These are phyloP conservation scores for Tricholoma terreum DNA, from an alignment of 768 basidiomycete genomes.

Conservation along the genomic window DNA sequence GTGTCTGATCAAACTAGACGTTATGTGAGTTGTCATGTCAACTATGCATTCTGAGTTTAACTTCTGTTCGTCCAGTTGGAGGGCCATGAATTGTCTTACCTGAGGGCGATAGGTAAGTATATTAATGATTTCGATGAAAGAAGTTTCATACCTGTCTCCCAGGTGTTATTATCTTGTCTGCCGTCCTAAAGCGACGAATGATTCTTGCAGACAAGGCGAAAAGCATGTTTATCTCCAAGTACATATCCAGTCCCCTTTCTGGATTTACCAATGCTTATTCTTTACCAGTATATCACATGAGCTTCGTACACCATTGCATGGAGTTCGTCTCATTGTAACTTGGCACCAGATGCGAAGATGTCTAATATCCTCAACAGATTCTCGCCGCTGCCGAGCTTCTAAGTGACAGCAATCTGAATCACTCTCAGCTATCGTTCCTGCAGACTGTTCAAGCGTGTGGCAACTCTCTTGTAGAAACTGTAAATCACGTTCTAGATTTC, in stretches of 20 bases:
- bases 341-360: neutral
- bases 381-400: conserved; percentile 91
- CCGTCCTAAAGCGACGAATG: conserved; percentile 90
- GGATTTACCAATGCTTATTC: neutral
- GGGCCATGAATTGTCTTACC: conserved; percentile 86
- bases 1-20: conserved; percentile 75
- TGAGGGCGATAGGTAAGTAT: conserved; percentile 75
- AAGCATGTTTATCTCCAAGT: conserved; percentile 91
- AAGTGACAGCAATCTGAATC: conserved; percentile 75
- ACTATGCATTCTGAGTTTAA: neutral
- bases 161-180: conserved; percentile 91
- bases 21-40: conserved; percentile 46
- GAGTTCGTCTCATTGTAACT: conserved; percentile 43
- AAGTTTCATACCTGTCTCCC: conserved; percentile 5
- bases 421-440: conserved; percentile 81
- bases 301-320: conserved; percentile 87
- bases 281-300: conserved; percentile 79
- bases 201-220: conserved; percentile 94
- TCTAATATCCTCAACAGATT: conserved; percentile 46
- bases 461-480: conserved; percentile 93
- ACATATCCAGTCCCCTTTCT: conserved; percentile 17
- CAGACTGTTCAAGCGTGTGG: conserved; percentile 95
- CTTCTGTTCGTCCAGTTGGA: conserved; percentile 53
- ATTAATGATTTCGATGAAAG: neutral
- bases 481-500: conserved; percentile 95